Base-by-base conservation (phyloP, 78 protist species). In the Planoprotostelium fungivorum region DNA sequence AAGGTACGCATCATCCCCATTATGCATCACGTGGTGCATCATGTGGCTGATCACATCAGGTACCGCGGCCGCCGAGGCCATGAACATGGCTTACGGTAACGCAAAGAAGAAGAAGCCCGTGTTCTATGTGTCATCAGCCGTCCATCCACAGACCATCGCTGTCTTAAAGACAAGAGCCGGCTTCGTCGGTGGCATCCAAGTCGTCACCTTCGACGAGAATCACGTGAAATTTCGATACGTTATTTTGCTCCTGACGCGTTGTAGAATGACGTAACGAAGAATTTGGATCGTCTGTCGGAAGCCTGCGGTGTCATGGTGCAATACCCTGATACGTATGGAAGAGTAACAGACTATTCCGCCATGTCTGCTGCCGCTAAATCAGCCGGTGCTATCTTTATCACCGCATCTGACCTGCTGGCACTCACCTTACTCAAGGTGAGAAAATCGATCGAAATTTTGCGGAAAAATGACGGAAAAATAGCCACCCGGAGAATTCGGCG, bases 51-150 rank as follows among this genome's bases (percentile, higher is more conserved):
- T n/a, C n/a, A n/a, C n/a, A n/a, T n/a, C 73, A 51, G 73, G 97
- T 0, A 98, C 99, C 1, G 99, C 99, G 0, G 97, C 96, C 1
- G 98, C 98, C 23, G 99, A 98, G 89, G 99, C 99, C 34, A 90
- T 98, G 93, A n/a, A 86, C 36, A 94, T 98, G 98, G 88, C 95
- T 90, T 85, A 86, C 38, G 88, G 88, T 86, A 85, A 90, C 84
- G 38, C 88, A 29, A 89, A 88, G 34, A 29, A 28, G 36, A 94
- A 94, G 91, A 83, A 87, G 84, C 86, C 37, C 83, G 36, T 36
- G 35, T 97, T 97, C 92, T 91, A 95, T 84, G 94, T 97, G 36
- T 93, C 91, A 37, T 35, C 35, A 25, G 1, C 86, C 89, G 73
- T 91, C 38, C 97, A 96, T 90, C 99, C 99, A 84, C 98, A 97